A percentile compares a stretch with the other conserved stretches of the same genome.
These are phyloP conservation scores for Bacidia rubella DNA, from an alignment of 495 filamentous ascomycete species.

Conservation along the genomic window DNA sequence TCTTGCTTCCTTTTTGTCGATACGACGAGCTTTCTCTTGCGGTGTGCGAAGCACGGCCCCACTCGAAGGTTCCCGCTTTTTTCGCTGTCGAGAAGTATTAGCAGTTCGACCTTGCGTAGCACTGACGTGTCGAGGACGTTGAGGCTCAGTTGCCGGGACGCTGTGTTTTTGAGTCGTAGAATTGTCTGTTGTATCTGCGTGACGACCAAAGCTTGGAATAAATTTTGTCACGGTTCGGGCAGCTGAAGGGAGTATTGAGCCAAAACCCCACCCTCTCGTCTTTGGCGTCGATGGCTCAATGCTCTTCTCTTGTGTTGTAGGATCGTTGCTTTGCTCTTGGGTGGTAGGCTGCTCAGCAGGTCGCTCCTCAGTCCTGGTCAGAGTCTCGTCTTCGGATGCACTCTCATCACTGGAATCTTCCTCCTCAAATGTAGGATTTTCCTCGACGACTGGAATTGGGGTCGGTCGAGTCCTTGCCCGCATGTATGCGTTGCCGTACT, in stretches of 20 bases:
- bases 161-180: background rate
- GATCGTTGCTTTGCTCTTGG: no score
- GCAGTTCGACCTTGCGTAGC: background rate
- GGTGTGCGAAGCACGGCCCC: background rate
- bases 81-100: background rate
- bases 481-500: no score
- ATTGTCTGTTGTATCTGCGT: background rate
- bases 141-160: background rate
- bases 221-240: background rate
- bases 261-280: background rate
- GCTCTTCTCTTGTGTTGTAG: no score
- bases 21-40: background rate
- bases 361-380: no score
- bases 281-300: background rate
- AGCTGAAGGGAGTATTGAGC: background rate
- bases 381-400: background rate
- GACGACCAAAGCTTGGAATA: background rate
- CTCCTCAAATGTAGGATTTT: background rate
- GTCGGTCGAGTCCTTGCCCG: no score
- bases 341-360: no score
- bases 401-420: background rate
- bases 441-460: background rate
- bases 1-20: background rate
- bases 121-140: background rate
- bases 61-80: background rate